phyloP scores from a whole-genome alignment of 257 asterid species.

The Fraxinus excelsior region DNA sequence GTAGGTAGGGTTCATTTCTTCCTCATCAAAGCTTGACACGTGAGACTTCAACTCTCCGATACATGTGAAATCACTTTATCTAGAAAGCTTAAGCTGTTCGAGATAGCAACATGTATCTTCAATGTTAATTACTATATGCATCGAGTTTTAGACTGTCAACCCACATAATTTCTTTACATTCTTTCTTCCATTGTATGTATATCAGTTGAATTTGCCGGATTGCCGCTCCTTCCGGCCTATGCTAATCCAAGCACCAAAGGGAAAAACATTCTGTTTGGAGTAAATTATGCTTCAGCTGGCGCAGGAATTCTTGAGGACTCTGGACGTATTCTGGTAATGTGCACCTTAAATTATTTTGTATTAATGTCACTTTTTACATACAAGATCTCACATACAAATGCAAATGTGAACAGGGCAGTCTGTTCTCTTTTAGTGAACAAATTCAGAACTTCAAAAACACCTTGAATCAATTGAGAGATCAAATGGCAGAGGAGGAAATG shows the following conservation, averaged over 20 bases:
- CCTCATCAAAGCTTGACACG: no score
- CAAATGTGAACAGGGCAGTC: slow-evolving; percentile 4
- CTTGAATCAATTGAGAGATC: slow-evolving; percentile 4
- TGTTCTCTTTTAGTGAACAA: slow-evolving; percentile 20
- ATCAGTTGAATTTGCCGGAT: slow-evolving; percentile 29
- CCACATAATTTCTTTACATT: no score
- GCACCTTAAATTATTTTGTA: background rate
- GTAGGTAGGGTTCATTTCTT: no score
- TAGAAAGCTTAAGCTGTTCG: no score
- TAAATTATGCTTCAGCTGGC: slow-evolving; percentile 47
- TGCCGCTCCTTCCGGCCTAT: slow-evolving; percentile 37
- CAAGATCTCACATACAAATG: background rate
- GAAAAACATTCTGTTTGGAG: slow-evolving; percentile 27
- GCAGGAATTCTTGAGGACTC: slow-evolving; percentile 40
- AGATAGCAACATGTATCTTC: no score
- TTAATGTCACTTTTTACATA: background rate
- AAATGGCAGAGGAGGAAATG: slow-evolving; percentile 22
- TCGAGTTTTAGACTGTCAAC: no score
- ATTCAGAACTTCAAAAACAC: slow-evolving; percentile 24
- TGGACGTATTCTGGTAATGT: slow-evolving; percentile 24
- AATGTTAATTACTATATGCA: no score
- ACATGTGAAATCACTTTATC: no score
- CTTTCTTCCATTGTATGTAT: background rate
- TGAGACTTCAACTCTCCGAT: no score
- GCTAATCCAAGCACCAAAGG: slow-evolving; percentile 11